Percentiles rank a stretch among this genome's conserved stretches.
Evolutionary conservation across 441 rosid genomes (phyloP).

Genomic region (Pelargonium fulgidum): DNA sequence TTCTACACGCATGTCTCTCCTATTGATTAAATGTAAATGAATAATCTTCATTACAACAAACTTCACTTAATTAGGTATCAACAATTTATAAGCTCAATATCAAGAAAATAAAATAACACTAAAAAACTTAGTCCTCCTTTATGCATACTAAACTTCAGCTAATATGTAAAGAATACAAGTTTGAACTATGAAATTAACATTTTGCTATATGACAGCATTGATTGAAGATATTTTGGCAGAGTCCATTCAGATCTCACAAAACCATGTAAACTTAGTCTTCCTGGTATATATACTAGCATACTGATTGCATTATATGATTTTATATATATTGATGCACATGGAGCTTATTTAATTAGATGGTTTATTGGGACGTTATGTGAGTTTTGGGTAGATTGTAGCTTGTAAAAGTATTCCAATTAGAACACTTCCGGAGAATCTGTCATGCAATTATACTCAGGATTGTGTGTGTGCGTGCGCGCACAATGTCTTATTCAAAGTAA

Average conservation of each 20-base stretch:
- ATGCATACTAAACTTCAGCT: background rate
- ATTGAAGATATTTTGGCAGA: background rate
- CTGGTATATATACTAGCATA: background rate
- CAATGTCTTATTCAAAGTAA: background rate
- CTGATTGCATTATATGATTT: background rate
- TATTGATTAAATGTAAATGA: background rate
- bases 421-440: background rate
- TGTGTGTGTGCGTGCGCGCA: background rate
- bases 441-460: conserved; percentile 3
- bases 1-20: too few relatives aligned
- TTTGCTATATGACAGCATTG: conserved; percentile 1
- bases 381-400: background rate
- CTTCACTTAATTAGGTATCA: background rate
- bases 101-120: too few relatives aligned
- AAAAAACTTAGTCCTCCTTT: too few relatives aligned
- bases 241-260: background rate
- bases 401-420: background rate
- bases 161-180: background rate
- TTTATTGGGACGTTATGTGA: background rate
- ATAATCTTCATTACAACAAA: background rate
- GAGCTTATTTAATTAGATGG: background rate
- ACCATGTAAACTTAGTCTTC: background rate
- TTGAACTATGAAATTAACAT: background rate
- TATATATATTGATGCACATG: background rate
- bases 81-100: too few relatives aligned